Evolutionary conservation across 2,329 filamentous ascomycete genomes (phyloP).

Genomic region (Periconia macrospinosa): DNA sequence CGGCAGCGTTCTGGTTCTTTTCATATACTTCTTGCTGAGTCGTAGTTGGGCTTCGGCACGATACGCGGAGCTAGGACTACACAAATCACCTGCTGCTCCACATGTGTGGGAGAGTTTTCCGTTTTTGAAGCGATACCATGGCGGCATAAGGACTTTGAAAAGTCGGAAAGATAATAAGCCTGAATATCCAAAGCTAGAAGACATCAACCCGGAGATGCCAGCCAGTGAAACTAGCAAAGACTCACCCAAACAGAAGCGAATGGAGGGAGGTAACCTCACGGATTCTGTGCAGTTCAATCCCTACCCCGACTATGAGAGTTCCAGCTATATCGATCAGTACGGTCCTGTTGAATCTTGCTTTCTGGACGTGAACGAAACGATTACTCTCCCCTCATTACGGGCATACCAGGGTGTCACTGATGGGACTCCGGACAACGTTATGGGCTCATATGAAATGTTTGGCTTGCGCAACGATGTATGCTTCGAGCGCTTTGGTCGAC

Average conservation of each 20-base stretch:
- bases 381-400: constrained; percentile 69
- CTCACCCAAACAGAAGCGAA: constrained; percentile 34
- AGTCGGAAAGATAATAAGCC: constrained; percentile 67
- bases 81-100: constrained; percentile 64
- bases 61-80: constrained; percentile 59
- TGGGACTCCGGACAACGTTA: constrained; percentile 80
- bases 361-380: constrained; percentile 66
- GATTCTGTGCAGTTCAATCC: constrained; percentile 60
- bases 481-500: constrained; percentile 86
- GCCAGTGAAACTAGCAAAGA: constrained; percentile 20
- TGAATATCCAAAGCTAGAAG: constrained; percentile 75
- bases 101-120: constrained; percentile 84
- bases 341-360: constrained; percentile 74
- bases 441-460: constrained; percentile 84
- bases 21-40: constrained; percentile 74
- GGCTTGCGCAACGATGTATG: constrained; percentile 83
- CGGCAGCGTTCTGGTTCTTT: constrained; percentile 69
- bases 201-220: constrained; percentile 44
- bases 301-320: constrained; percentile 65
- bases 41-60: constrained; percentile 72
- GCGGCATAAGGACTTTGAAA: constrained; percentile 75
- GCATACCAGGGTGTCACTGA: constrained; percentile 77
- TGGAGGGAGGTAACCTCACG: constrained; percentile 29
- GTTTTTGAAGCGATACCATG: constrained; percentile 87
- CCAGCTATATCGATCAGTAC: constrained; percentile 58